Evolutionary conservation across 768 basidiomycete genomes (phyloP), one percentile per base, ranked within the genome.

Genomic region (Trametes elegans): DNA sequence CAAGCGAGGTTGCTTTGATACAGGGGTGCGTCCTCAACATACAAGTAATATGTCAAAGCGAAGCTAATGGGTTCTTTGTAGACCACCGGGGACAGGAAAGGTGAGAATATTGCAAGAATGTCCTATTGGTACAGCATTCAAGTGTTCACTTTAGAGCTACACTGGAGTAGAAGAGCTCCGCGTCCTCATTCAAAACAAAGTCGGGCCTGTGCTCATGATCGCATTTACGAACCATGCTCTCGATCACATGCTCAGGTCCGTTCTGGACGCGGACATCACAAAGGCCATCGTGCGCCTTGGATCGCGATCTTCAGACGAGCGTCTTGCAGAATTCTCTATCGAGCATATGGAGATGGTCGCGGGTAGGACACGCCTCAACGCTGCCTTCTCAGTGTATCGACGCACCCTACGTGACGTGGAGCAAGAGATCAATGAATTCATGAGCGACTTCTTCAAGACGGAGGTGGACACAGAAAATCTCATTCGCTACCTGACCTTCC

Each of bases 11-110:
- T 0, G 73, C 79, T 0, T 66, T 91, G 40, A 85, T 92, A 36
- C 88, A 91, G 70, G 89, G 89, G 84, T 88, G 49, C 7, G 18
- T 55, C 16, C 31, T 34, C 16, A 3, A 26, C 51, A 8, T 19
- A 34, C n/a, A n/a, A n/a, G n/a, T n/a, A n/a, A n/a, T n/a, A n/a
- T n/a, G n/a, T n/a, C n/a, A n/a, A n/a, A n/a, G n/a, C n/a, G n/a
- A n/a, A n/a, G n/a, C n/a, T n/a, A n/a, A n/a, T n/a, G n/a, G n/a
- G n/a, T n/a, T n/a, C n/a, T 16, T 8, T 18, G 27, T 55, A 87
- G 87, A 40, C 88, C 88, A 26, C 88, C 88, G 2, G 88, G 88
- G 2, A 90, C 88, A 0, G 88, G 88, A 58, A 89, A 89, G 78
- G 84, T 85, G n/a, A n/a, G n/a, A n/a, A n/a, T n/a, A n/a, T n/a